Evolutionary conservation across 2,329 filamentous ascomycete species (phyloP), one percentile per base, ranked within the genome.

Genomic region (Colletotrichum orchidophilum): DNA sequence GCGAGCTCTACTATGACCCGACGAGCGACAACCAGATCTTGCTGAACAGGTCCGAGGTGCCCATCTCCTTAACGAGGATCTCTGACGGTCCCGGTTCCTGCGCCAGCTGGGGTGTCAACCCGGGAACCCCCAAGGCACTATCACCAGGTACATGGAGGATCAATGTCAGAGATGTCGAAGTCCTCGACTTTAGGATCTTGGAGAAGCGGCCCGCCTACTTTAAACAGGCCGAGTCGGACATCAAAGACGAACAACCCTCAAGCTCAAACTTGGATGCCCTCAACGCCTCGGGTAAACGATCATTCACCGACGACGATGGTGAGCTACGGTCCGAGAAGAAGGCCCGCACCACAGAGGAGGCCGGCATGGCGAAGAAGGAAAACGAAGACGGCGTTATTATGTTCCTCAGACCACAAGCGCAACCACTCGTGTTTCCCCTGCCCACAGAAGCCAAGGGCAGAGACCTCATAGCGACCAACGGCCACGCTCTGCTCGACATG

Each of bases 1-100:
- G 87, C 77, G 87, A 90, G 77, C 80, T 90, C 42, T 90, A 89
- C 75, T 90, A 90, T 74, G 87, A 90, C 77, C 87, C 88, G 18
- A 81, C 84, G 73, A 89, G 87, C 79, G 88, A 90, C 76, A 86
- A 87, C 77, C 84, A 88, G 74, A 87, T 90, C 70, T 83, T 90
- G 29, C 77, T 85, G 62, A 90, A 90, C 77, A 83, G 82, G 68
- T 89, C 87, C 18, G 86, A 89, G 46, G 81, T 86, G 2, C 87
- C 88, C 53, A 85, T 90, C 64, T 80, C 80, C 27, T 80, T 90
- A 33, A 82, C 83, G 24, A 82, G 84, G 63, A 75, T 86, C 63
- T 87, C 85, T 24, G 80, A 83, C 67, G 78, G 80, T 33, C 79
- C 81, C 3, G 50, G 73, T 78, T 15, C 54, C n/a, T 50, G 46